Conservation (phyloP, 306 rosid species). For the Mimosa pudica region DNA sequence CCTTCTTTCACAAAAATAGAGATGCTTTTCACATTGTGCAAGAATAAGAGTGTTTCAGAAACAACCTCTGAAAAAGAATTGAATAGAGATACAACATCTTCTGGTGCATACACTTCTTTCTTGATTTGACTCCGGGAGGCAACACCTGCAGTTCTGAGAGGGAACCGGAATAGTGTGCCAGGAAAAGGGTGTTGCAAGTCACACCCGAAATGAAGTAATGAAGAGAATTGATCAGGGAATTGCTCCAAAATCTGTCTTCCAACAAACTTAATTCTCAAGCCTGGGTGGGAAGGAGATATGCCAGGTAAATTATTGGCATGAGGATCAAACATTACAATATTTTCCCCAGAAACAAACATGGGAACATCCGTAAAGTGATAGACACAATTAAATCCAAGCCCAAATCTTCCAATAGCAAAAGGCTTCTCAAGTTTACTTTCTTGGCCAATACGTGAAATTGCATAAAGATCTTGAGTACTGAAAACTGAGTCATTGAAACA, state of each 20-base stretch:
- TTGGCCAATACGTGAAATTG: slow-evolving; percentile 99
- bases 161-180: slow-evolving; percentile 93
- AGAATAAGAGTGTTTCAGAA: slow-evolving; percentile 85
- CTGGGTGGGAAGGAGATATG: slow-evolving; percentile 98
- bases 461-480: slow-evolving; percentile 95
- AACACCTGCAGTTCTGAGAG: slow-evolving; percentile 77
- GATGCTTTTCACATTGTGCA: slow-evolving; percentile 75
- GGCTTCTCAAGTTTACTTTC: slow-evolving; percentile 98
- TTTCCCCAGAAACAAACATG: slow-evolving; percentile 94
- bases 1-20: slow-evolving; percentile 89
- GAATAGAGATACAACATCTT: slow-evolving; percentile 82
- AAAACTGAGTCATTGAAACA: slow-evolving; percentile 92
- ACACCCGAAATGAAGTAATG: slow-evolving; percentile 91
- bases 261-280: slow-evolving; percentile 83
- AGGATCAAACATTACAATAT: slow-evolving; percentile 95
- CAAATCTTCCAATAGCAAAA: slow-evolving; percentile 98
- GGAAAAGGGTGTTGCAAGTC: slow-evolving; percentile 88
- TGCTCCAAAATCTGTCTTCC: slow-evolving; percentile 91
- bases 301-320: slow-evolving; percentile 94
- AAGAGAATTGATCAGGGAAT: slow-evolving; percentile 97
- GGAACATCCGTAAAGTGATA: slow-evolving; percentile 98
- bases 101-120: slow-evolving; percentile 85
- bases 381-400: slow-evolving; percentile 96
- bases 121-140: slow-evolving; percentile 95
- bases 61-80: slow-evolving; percentile 78